phyloP scores from a whole-genome alignment of 176 grass and related monocot genomes.

The Oryza brachyantha region DNA sequence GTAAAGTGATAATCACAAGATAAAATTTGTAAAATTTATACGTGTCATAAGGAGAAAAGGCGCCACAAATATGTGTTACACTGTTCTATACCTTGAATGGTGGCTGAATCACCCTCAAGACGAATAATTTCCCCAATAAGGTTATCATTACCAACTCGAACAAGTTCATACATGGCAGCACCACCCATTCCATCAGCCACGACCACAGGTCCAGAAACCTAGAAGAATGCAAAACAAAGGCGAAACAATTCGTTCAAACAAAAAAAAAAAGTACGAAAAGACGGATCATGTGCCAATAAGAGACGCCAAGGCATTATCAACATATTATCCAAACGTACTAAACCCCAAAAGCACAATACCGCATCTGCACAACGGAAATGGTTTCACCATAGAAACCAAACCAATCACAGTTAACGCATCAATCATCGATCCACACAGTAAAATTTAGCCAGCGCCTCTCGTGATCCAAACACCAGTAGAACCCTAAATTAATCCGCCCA shows the following conservation, averaged over 20 bases:
- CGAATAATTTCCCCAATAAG: slow-evolving; percentile 90
- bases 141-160: slow-evolving; percentile 81
- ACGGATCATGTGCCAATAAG: neutral
- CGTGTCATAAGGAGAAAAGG: neutral
- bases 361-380: neutral
- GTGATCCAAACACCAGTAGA: neutral
- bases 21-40: neutral
- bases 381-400: neutral
- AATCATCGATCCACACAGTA: slow-evolving; percentile 14
- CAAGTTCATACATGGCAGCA: slow-evolving; percentile 84
- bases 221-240: neutral
- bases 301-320: neutral
- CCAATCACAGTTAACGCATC: neutral
- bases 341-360: neutral
- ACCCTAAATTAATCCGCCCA: neutral
- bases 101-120: slow-evolving; percentile 87
- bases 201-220: slow-evolving; percentile 86
- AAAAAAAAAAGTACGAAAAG: neutral
- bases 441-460: neutral
- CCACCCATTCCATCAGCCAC: slow-evolving; percentile 92
- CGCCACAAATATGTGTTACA: neutral
- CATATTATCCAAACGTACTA: neutral
- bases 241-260: neutral
- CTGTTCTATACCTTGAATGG: slow-evolving; percentile 52
- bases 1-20: slow-evolving; percentile 17